Conservation (phyloP, 768 basidiomycete species). For the Naematelia aurantialba region DNA sequence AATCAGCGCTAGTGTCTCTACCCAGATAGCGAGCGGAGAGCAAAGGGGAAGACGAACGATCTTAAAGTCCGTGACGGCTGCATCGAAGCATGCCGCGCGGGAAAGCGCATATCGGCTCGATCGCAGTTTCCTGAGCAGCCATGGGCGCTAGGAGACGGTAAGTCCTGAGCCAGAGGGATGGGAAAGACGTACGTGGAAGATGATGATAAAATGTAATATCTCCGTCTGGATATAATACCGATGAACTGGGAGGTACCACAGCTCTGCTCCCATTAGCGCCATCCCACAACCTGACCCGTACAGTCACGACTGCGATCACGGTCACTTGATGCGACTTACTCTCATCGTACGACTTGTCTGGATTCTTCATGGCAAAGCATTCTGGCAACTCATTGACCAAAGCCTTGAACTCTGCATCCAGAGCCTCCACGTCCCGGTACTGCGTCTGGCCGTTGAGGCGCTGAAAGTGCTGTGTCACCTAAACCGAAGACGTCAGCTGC, state of each 20-base stretch:
- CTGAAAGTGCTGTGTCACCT: constrained; percentile 89
- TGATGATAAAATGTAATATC: constrained; percentile 54
- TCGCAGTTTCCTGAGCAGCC: constrained; percentile 71
- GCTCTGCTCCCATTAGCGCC: constrained; percentile 13
- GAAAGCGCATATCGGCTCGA: constrained; percentile 79
- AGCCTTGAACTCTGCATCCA: constrained; percentile 78
- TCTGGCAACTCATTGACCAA: constrained; percentile 75
- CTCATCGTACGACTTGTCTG: constrained; percentile 74
- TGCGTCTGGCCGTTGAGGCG: constrained; percentile 71
- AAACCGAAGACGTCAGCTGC: background rate
- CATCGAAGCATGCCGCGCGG: constrained; percentile 81
- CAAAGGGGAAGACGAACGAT: constrained; percentile 51
- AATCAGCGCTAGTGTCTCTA: background rate
- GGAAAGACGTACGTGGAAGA: constrained; percentile 43
- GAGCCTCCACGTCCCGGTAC: constrained; percentile 72
- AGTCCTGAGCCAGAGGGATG: background rate
- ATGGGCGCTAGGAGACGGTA: constrained; percentile 63
- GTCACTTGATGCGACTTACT: constrained; percentile 55
- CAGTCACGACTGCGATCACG: too few relatives aligned
- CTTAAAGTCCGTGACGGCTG: constrained; percentile 79
- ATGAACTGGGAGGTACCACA: constrained; percentile 64
- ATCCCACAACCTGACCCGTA: background rate
- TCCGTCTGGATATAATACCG: constrained; percentile 87
- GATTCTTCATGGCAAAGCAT: constrained; percentile 57
- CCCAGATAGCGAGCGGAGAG: background rate